phyloP scores from a whole-genome alignment of 2,329 filamentous ascomycete species.

The Emergomyces orientalis region DNA sequence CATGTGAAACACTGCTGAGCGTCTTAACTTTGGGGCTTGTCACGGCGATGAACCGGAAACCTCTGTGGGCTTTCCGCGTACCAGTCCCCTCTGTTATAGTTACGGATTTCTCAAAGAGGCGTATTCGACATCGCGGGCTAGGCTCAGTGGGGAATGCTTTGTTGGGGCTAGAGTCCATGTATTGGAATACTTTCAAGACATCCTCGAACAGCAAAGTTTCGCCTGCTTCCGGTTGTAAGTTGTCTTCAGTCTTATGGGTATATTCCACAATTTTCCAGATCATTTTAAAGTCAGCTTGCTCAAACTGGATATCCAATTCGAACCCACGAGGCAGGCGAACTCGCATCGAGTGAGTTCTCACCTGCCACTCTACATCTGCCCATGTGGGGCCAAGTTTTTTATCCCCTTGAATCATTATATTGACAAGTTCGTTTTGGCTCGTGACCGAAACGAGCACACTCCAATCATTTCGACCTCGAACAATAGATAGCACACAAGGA shows the following conservation, averaged over 20 bases:
- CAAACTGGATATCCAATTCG: slow-evolving; percentile 59
- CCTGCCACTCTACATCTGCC: slow-evolving; percentile 74
- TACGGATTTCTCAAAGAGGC: slow-evolving; percentile 62
- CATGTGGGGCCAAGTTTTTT: slow-evolving; percentile 62
- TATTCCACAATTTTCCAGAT: slow-evolving; percentile 82
- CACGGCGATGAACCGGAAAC: slow-evolving; percentile 68
- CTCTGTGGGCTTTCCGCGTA: slow-evolving; percentile 62
- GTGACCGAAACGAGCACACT: slow-evolving; percentile 64
- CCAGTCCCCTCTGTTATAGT: slow-evolving; percentile 64
- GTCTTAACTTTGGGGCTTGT: slow-evolving; percentile 70
- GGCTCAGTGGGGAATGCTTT: slow-evolving; percentile 67
- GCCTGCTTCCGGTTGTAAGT: slow-evolving; percentile 57
- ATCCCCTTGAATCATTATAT: slow-evolving; percentile 61
- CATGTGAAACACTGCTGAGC: slow-evolving; percentile 65
- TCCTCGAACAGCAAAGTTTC: slow-evolving; percentile 62
- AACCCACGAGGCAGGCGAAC: slow-evolving; percentile 68
- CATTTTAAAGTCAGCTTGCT: slow-evolving; percentile 66
- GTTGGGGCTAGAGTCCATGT: slow-evolving; percentile 65
- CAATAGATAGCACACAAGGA: slow-evolving; percentile 65
- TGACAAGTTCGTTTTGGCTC: slow-evolving; percentile 70
- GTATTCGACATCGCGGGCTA: slow-evolving; percentile 60
- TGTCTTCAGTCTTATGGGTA: slow-evolving; percentile 63
- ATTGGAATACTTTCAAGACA: slow-evolving; percentile 65
- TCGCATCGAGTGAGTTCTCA: slow-evolving; percentile 55
- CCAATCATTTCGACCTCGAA: slow-evolving; percentile 59